phyloP scores from a whole-genome alignment of 179 eudicot genomes.

The Sideroxylon spinosum region DNA sequence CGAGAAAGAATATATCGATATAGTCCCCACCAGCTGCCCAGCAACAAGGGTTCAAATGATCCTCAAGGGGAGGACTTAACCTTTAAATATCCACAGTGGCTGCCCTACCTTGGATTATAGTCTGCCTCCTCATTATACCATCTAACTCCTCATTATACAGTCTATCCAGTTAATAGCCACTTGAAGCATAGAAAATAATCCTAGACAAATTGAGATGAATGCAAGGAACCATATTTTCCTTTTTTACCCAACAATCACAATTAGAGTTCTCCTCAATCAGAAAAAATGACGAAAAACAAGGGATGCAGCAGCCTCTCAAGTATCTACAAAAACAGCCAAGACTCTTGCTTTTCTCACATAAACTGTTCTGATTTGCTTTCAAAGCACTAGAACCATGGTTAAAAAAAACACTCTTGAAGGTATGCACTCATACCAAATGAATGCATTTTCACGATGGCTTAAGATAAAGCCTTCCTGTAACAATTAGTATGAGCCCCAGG shows the following conservation, averaged over 20 bases:
- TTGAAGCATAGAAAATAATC: neutral
- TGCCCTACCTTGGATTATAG: neutral
- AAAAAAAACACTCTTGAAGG: neutral
- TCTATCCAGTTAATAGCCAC: no score
- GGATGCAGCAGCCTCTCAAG: neutral
- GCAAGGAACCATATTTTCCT: neutral
- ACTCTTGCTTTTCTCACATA: neutral
- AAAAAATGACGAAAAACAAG: no score
- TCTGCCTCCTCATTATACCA: neutral
- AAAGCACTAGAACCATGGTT: neutral
- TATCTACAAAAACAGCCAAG: neutral
- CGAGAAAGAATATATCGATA: no score
- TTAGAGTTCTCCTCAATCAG: no score
- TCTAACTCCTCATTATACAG: neutral
- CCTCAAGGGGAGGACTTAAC: neutral
- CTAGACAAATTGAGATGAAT: neutral
- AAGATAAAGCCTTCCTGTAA: slow-evolving; percentile 8
- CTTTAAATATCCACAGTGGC: neutral
- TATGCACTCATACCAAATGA: neutral
- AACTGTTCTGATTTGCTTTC: neutral
- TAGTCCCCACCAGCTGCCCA: no score
- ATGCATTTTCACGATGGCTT: neutral
- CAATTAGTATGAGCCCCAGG: neutral
- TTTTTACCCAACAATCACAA: neutral
- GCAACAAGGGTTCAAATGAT: no score